These are phyloP conservation scores for Trichoderma harzianum DNA, from an alignment of 2,329 filamentous ascomycete species.

Conservation along the genomic window DNA sequence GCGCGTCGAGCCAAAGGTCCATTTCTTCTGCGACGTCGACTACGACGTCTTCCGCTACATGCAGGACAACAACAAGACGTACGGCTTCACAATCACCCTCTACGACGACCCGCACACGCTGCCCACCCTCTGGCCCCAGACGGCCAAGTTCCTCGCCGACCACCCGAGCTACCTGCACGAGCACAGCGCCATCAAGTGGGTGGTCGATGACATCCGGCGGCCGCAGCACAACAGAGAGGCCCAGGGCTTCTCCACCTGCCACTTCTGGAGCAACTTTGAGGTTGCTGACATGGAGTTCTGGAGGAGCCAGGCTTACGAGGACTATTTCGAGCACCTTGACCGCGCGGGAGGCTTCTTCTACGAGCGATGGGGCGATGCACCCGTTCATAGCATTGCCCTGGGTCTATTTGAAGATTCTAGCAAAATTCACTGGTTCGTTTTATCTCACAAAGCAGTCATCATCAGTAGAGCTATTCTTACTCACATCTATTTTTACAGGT, in stretches of 20 bases:
- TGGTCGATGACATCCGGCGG: constrained; percentile 72
- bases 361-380: constrained; percentile 96
- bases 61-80: constrained; percentile 97
- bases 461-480: neutral
- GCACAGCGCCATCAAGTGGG: constrained; percentile 84
- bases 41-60: constrained; percentile 99
- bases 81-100: constrained; percentile 96
- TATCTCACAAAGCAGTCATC: neutral
- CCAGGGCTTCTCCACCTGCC: constrained; percentile 94
- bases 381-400: constrained; percentile 90
- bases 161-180: constrained; percentile 77
- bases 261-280: constrained; percentile 99
- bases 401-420: constrained; percentile 87
- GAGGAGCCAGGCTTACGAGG: constrained; percentile 84
- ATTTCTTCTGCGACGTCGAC: constrained; percentile 98
- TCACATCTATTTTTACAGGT: constrained; percentile 57
- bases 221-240: constrained; percentile 78
- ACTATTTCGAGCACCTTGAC: constrained; percentile 97
- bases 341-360: constrained; percentile 97
- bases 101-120: constrained; percentile 90
- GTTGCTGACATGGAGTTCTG: constrained; percentile 92
- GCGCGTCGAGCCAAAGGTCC: constrained; percentile 97
- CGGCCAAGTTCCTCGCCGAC: constrained; percentile 80
- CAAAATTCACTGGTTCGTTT: constrained; percentile 85
- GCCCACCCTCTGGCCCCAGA: constrained; percentile 91